Evolutionary conservation across 306 rosid genomes (phyloP), one percentile per base, ranked within the genome.

Genomic region (Potentilla sterilis): DNA sequence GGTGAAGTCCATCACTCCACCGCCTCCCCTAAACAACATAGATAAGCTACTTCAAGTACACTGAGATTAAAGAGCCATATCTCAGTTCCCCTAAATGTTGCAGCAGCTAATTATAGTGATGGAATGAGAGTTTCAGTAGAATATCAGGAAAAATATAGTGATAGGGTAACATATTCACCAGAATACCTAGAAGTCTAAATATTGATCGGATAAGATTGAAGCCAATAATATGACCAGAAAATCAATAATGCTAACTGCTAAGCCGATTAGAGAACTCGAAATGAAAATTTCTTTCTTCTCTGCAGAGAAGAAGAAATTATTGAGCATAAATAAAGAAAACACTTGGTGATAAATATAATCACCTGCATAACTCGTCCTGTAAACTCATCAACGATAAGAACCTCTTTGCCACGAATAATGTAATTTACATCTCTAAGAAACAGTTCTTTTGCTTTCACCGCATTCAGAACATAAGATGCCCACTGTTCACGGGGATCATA

Each of bases 301-400:
- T 6, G 5, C 21, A 58, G 55, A 15, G 21, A 46, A n/a, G 58
- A 69, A 69, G 54, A 67, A 67, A 63, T 24, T 3, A 41, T 22
- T 5, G 24, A 46, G 54, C 21, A n/a, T 46, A 12, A 18, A 68
- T 41, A 28, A 75, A 62, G 19, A 35, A 51, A 52, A 44, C 9
- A 13, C 64, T 63, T 75, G 13, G 32, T 8, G 3, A 65, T 37
- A 71, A 32, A 58, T 52, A 59, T 76, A 81, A 52, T 54, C 78
- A 95, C 98, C 96, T 95, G 98, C 98, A 95, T 95, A 66, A 95
- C 98, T 74, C 98, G 91, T 78, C 98, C 98, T 42, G 98, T 95
- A 83, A 95, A 95, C 84, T 95, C 98, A 49, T 95, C 98, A 66
- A 95, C 98, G 55, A 95, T 95, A 52, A 95, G 87, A 77, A 95